Conservation (phyloP, 352 stramenopile genomes). For the Phytophthora constricta region DNA sequence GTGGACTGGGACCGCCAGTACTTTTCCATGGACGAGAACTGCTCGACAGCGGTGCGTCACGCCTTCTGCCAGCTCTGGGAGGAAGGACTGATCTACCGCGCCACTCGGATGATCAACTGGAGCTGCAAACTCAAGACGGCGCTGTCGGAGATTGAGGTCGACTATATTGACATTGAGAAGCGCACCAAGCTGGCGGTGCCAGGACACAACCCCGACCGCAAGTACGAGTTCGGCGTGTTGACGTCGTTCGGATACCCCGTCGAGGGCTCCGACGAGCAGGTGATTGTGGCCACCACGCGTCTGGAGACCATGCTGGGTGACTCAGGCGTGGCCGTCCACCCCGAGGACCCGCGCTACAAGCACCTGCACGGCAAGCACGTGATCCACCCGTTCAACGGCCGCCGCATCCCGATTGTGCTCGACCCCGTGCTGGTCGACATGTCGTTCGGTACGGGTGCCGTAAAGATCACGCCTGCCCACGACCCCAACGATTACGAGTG, state of each 20-base stretch:
- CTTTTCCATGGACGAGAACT: slow-evolving; percentile 99
- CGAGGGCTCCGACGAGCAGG: slow-evolving; percentile 85
- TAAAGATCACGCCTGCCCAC: slow-evolving; percentile 99
- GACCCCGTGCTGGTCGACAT: slow-evolving; percentile 98
- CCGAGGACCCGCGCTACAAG: slow-evolving; percentile 98
- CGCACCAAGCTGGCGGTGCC: slow-evolving; percentile 96
- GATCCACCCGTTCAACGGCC: slow-evolving; percentile 97
- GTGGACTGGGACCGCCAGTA: slow-evolving; percentile 98
- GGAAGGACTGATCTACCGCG: slow-evolving; percentile 97
- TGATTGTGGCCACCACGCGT: slow-evolving; percentile 94
- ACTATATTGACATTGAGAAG: slow-evolving; percentile 99
- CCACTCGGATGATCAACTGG: slow-evolving; percentile 99
- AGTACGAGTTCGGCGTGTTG: slow-evolving; percentile 99
- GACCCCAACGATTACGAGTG: slow-evolving; percentile 99
- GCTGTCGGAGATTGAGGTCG: slow-evolving; percentile 97
- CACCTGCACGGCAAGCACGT: slow-evolving; percentile 99
- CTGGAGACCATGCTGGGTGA: slow-evolving; percentile 99
- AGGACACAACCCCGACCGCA: slow-evolving; percentile 94
- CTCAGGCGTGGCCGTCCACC: slow-evolving; percentile 98
- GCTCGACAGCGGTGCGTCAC: slow-evolving; percentile 96
- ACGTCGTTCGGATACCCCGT: slow-evolving; percentile 98
- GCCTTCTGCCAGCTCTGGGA: slow-evolving; percentile 95
- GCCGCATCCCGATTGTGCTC: slow-evolving; percentile 97
- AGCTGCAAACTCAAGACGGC: slow-evolving; percentile 98
- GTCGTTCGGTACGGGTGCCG: slow-evolving; percentile 96